Base-by-base conservation (phyloP, 2,329 filamentous ascomycete species). In the Chrysosporium queenslandicum region DNA sequence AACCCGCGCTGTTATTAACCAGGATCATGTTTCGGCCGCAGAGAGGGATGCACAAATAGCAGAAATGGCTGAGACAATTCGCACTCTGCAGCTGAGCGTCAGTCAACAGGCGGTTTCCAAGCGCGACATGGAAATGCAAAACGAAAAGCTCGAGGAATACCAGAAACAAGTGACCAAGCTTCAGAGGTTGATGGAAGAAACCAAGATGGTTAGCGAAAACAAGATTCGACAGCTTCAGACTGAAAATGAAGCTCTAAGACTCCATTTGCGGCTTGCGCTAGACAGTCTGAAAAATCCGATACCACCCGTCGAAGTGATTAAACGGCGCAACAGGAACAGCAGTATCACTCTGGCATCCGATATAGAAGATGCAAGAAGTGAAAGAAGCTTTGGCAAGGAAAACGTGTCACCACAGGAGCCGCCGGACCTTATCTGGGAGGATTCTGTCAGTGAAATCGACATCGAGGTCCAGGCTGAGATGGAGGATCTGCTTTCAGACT, bases 181-280 rank as follows among this genome's bases (percentile, higher is more conserved):
- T 85, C 89, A 97, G 68, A 83, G 90, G 55, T 80, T 94, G 68
- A 96, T 96, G 90, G 90, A 97, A 67, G 92, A 98, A 71, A 85
- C 84, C 57, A 82, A 85, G 55, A 85, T 94, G 67, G 86, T 97
- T 12, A 84, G 86, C 27, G 91, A 97, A 65, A 88, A 86, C 73
- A 96, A 95, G 77, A 95, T 98, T 65, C 83, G 88, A 59, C 87
- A 85, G 58, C 72, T 98, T 50, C 85, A 86, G 67, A 90, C 86
- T 1, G 82, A 98, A 73, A 96, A 95, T 57, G 91, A 96, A 64
- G 86, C 90, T 0, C 71, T 97, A 61, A 79, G 89, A 56, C 76
- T 92, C 55, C 92, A 98, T 69, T 74, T 98, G 47, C 88, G 87
- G 61, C 79, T 98, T 48, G 91, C 89, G 1, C 76, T 97, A 20